Base-by-base conservation (phyloP, 2,329 filamentous ascomycete species). In the Corniculantispora saksenae region DNA sequence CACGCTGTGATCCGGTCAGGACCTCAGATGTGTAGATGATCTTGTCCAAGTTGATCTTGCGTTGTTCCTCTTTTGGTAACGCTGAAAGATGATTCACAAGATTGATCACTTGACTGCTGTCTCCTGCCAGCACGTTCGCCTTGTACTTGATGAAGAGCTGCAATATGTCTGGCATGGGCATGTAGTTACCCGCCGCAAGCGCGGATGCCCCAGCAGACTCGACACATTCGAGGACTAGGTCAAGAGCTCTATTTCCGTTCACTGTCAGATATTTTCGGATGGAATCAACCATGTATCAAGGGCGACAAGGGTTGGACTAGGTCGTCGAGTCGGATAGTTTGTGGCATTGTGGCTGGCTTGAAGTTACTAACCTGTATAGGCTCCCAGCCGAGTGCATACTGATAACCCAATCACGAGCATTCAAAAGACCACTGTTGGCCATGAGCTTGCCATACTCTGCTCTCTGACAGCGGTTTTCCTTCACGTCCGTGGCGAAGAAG, bases 1-100 rank as follows among this genome's bases (percentile, higher is more conserved):
- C 64, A 25, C 72, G 71, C 43, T 82, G 79, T 0, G 72, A 59
- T 0, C 54, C 7, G 0, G 74, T 78, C 25, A 83, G 68, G 0
- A 73, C 67, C 38, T 83, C 80, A 0, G 80, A 82, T 0, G 81
- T 82, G 63, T 82, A 83, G 3, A 83, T 73, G 0, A 82, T 70
- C 66, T 82, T 82, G 15, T 73, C 62, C 0, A 82, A 48, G 1
- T 67, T 72, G 45, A 82, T 69, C 5, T 64, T 62, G 0, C 69
- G 40, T 1, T 70, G 68, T 5, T 66, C 65, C 7, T 45, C 59
- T 1, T 1, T 15, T 0, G 72, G 47, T 0, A 80, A 66, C 0
- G 69, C 72, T 2, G 77, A 74, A 3, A 82, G 74, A 56, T 77
- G 66, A 15, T 78, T 71, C 0, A 76, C 71, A 2, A 81, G 50